These are phyloP conservation scores for Coemansia sp. DNA, from an alignment of 192 early-diverging fungal species.

Conservation along the genomic window DNA sequence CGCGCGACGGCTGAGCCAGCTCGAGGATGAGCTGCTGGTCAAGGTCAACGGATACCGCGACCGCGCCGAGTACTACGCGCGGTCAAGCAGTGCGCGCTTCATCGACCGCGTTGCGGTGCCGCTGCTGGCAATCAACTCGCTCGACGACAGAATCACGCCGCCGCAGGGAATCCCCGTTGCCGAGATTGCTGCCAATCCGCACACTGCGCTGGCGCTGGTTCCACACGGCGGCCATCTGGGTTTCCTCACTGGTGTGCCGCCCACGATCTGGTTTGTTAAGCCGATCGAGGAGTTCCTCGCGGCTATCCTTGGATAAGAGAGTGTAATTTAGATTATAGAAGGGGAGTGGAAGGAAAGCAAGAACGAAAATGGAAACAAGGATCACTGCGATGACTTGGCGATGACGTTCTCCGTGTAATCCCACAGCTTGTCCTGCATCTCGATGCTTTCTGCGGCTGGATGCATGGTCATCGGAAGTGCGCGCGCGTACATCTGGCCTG, in stretches of 20 bases:
- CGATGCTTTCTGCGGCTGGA: slow-evolving; percentile 7
- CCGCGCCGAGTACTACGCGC: slow-evolving; percentile 75
- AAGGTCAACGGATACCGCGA: slow-evolving; percentile 70
- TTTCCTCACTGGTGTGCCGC: slow-evolving; percentile 59
- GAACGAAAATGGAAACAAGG: background rate
- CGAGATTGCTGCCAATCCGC: slow-evolving; percentile 73
- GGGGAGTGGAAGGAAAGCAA: background rate
- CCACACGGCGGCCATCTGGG: slow-evolving; percentile 88
- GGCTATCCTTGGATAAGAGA: slow-evolving; percentile 46
- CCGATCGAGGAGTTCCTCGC: slow-evolving; percentile 67
- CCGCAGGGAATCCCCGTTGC: slow-evolving; percentile 66
- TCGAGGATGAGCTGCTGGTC: slow-evolving; percentile 75
- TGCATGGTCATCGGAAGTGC: slow-evolving; percentile 12
- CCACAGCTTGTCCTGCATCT: slow-evolving; percentile 44
- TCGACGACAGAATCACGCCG: slow-evolving; percentile 83
- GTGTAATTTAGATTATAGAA: background rate
- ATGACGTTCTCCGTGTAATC: slow-evolving; percentile 34
- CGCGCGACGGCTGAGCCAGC: slow-evolving; percentile 69
- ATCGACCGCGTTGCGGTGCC: slow-evolving; percentile 70
- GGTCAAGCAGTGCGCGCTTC: slow-evolving; percentile 57
- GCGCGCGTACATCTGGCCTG: slow-evolving; percentile 22
- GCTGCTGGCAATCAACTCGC: slow-evolving; percentile 75
- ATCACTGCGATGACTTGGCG: slow-evolving; percentile 10
- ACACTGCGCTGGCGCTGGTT: slow-evolving; percentile 76
- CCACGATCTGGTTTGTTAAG: slow-evolving; percentile 61